These are phyloP conservation scores for Fusarium praegraminearum DNA, from an alignment of 2,329 filamentous ascomycete species.

Conservation along the genomic window DNA sequence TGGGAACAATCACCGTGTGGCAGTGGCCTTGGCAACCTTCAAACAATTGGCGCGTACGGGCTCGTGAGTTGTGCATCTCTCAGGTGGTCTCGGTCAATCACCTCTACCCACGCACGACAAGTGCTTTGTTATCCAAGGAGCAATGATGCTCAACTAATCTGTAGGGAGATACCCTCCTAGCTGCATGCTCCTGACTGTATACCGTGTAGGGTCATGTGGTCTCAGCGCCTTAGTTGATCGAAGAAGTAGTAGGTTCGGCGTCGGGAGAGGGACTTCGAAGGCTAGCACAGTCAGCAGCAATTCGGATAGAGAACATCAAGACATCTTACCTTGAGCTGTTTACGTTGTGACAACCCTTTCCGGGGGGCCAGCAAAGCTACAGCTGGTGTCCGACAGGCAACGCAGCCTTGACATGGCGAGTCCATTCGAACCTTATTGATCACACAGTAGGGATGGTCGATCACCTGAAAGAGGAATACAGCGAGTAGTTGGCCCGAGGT, in stretches of 20 bases:
- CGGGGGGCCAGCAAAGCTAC: background rate
- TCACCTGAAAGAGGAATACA: no score
- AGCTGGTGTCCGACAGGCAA: background rate
- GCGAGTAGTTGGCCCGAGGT: no score
- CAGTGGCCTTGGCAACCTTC: background rate
- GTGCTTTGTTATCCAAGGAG: background rate
- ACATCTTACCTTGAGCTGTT: background rate
- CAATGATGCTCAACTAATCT: background rate
- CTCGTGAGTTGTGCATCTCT: background rate
- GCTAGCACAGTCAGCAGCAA: background rate
- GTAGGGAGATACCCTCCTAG: background rate
- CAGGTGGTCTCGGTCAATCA: background rate
- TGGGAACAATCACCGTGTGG: background rate
- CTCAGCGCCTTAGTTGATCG: background rate
- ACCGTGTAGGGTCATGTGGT: no score
- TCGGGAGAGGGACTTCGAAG: background rate
- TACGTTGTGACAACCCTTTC: rapidly evolving
- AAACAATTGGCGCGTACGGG: background rate
- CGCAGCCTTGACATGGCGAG: background rate
- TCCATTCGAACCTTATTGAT: background rate
- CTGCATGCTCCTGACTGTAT: rapidly evolving
- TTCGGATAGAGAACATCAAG: background rate
- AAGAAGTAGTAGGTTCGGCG: background rate
- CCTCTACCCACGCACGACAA: background rate
- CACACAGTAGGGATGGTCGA: background rate